Conservation (phyloP, 2,329 filamentous ascomycete species). For the Stachybotrys elegans region DNA sequence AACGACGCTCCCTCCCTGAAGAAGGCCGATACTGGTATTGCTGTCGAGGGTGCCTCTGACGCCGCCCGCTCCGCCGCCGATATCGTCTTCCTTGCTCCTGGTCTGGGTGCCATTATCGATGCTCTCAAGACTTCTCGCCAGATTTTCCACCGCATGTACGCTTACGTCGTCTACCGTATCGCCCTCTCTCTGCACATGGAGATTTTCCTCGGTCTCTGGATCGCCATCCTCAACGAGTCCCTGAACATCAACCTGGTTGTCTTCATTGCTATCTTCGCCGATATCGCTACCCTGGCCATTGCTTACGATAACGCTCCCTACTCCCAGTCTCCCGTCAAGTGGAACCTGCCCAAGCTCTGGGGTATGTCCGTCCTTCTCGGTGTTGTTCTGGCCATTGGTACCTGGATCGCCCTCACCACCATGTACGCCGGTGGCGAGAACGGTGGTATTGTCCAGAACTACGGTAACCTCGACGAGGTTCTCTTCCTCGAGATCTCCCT, state of each 20-base stretch:
- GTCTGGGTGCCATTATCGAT: slow-evolving; percentile 88
- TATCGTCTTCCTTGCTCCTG: slow-evolving; percentile 89
- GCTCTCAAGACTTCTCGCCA: slow-evolving; percentile 89
- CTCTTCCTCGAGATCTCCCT: slow-evolving; percentile 87
- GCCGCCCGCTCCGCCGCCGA: slow-evolving; percentile 87
- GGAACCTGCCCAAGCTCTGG: slow-evolving; percentile 93
- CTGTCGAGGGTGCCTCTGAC: slow-evolving; percentile 86
- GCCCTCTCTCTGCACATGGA: slow-evolving; percentile 86
- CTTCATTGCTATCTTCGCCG: slow-evolving; percentile 88
- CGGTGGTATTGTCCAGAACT: slow-evolving; percentile 86
- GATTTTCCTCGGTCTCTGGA: slow-evolving; percentile 89
- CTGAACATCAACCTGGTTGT: slow-evolving; percentile 85
- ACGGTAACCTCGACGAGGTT: slow-evolving; percentile 74
- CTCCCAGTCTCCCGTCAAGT: slow-evolving; percentile 83
- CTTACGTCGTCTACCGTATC: slow-evolving; percentile 93
- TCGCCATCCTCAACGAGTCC: slow-evolving; percentile 77
- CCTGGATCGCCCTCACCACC: slow-evolving; percentile 85
- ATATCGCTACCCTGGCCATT: slow-evolving; percentile 87
- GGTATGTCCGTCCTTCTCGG: slow-evolving; percentile 85
- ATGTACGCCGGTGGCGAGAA: slow-evolving; percentile 66
- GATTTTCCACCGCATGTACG: slow-evolving; percentile 96
- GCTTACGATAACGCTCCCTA: slow-evolving; percentile 90
- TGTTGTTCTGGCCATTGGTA: slow-evolving; percentile 73
- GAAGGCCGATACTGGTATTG: slow-evolving; percentile 95
- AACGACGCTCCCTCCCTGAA: slow-evolving; percentile 91